These are phyloP conservation scores for Daldinia bambusicola DNA, from an alignment of 495 filamentous ascomycete genomes.

Conservation along the genomic window DNA sequence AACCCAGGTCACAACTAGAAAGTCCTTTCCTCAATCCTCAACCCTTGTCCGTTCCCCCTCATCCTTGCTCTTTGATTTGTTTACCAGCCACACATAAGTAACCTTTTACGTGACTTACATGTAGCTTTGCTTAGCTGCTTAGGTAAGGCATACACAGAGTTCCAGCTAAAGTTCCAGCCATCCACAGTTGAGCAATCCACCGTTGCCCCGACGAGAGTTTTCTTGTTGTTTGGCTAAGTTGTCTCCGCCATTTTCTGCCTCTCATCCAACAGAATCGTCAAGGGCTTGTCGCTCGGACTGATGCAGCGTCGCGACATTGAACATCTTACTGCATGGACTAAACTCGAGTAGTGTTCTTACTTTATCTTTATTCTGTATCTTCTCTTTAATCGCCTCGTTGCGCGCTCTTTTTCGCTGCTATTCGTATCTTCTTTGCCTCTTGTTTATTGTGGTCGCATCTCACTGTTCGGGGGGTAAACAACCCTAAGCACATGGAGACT, in stretches of 20 bases:
- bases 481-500: conserved; percentile 42
- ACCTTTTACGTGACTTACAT: not conserved
- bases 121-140: not conserved
- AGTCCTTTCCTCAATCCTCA: not conserved
- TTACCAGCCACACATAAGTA: conserved; percentile 24
- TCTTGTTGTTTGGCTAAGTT: conserved; percentile 49
- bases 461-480: conserved; percentile 47
- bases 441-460: conserved; percentile 48
- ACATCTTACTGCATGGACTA: conserved; percentile 40
- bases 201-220: conserved; percentile 51
- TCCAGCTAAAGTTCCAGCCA: conserved; percentile 22
- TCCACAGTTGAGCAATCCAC: conserved; percentile 38
- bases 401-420: conserved; percentile 15
- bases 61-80: conserved; percentile 1
- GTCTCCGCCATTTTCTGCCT: conserved; percentile 40
- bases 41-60: too few species aligned
- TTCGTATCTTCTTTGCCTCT: conserved; percentile 17
- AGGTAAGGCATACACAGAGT: not conserved
- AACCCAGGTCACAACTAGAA: not conserved
- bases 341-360: conserved; percentile 20
- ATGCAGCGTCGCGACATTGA: conserved; percentile 35
- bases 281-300: conserved; percentile 6
- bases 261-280: conserved; percentile 23
- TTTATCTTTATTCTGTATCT: conserved; percentile 25
- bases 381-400: conserved; percentile 28